Conservation (phyloP, 306 rosid species). For the Begonia loranthoides region DNA sequence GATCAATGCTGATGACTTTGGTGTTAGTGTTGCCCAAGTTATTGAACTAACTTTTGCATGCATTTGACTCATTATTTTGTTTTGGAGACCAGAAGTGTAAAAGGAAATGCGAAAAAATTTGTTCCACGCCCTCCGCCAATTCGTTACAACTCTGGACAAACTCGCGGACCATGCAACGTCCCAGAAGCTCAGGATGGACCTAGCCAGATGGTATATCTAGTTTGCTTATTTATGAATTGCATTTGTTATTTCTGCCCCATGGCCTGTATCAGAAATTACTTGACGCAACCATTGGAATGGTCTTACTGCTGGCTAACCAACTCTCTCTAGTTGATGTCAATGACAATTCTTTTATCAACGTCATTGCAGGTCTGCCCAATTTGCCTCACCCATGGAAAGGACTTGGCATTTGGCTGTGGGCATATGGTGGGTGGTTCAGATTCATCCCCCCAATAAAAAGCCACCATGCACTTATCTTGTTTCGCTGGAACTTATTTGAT, state of each 20-base stretch:
- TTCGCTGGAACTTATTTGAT: neutral
- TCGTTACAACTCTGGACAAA: constrained; percentile 27
- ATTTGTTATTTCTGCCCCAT: neutral
- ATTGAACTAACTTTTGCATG: neutral
- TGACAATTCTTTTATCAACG: too few relatives aligned
- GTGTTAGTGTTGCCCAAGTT: neutral
- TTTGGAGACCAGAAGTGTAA: constrained; percentile 29
- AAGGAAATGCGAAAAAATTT: constrained; percentile 48
- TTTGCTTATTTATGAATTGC: neutral
- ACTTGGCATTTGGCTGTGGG: constrained; percentile 76
- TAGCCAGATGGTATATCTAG: constrained; percentile 32
- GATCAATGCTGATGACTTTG: neutral
- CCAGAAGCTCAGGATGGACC: constrained; percentile 31
- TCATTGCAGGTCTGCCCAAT: constrained; percentile 54
- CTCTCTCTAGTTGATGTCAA: too few relatives aligned
- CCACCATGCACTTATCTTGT: neutral
- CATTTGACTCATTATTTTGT: neutral
- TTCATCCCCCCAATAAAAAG: neutral
- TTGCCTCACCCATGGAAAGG: constrained; percentile 60
- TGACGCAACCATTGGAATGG: too few relatives aligned
- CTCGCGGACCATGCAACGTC: constrained; percentile 15
- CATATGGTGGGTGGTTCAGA: constrained; percentile 59
- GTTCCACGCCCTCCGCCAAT: constrained; percentile 60
- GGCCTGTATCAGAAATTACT: too few relatives aligned
- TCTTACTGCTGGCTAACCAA: too few relatives aligned